A percentile compares a stretch with the other conserved stretches of the same genome.
These are phyloP conservation scores for Pittosporum tobira DNA, from an alignment of 129 eudicot genomes.

Conservation along the genomic window DNA sequence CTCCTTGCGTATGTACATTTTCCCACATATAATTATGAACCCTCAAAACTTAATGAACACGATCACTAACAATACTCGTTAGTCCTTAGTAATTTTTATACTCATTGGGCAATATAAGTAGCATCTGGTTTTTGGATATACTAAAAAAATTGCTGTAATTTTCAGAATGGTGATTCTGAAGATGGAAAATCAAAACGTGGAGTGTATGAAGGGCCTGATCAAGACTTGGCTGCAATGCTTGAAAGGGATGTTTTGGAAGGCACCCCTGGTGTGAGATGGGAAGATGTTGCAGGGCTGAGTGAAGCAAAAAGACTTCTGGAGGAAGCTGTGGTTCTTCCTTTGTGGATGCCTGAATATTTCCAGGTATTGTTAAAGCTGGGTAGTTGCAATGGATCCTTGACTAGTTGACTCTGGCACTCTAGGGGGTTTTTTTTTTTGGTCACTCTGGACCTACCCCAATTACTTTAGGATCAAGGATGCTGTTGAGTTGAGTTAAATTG, in stretches of 20 bases:
- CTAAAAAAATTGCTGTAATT: slow-evolving; percentile 9
- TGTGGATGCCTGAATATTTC: slow-evolving; percentile 98
- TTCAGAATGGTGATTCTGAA: slow-evolving; percentile 74
- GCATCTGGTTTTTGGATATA: not conserved
- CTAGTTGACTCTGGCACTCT: too few species aligned
- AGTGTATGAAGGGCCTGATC: slow-evolving; percentile 95
- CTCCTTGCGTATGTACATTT: too few species aligned
- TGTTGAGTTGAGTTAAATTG: too few species aligned
- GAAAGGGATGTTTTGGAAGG: slow-evolving; percentile 95
- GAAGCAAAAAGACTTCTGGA: slow-evolving; percentile 95
- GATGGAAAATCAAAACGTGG: slow-evolving; percentile 83
- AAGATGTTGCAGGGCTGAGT: slow-evolving; percentile 87
- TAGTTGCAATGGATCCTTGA: not conserved
- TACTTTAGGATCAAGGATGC: too few species aligned
- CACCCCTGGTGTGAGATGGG: slow-evolving; percentile 95
- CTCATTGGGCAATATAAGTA: not conserved
- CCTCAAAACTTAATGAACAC: too few species aligned
- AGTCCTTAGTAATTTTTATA: not conserved
- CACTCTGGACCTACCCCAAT: too few species aligned
- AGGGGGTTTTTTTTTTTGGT: too few species aligned
- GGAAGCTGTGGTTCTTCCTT: slow-evolving; percentile 98
- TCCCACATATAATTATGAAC: too few species aligned
- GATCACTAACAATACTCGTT: too few species aligned
- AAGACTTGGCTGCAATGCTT: slow-evolving; percentile 91
- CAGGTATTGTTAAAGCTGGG: slow-evolving; percentile 46